A percentile compares a stretch with the other conserved stretches of the same genome.
phyloP scores from a whole-genome alignment of 441 rosid genomes.

The Mallotus repandus region DNA sequence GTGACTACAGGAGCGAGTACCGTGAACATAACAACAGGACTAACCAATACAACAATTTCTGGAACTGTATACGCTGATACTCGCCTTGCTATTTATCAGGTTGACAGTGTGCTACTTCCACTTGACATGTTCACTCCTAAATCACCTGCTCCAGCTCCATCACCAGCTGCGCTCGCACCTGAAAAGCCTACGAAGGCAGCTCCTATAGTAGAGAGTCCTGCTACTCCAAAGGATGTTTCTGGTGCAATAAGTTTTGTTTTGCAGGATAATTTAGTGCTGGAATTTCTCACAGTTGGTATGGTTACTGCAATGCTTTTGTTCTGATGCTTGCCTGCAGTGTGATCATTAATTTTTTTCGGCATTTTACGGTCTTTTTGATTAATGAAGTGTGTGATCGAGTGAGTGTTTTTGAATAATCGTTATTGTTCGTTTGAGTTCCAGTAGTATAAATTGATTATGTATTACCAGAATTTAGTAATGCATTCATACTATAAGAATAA shows the following conservation, averaged over 20 bases:
- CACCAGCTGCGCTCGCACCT: slow-evolving; percentile 17
- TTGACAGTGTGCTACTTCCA: slow-evolving; percentile 18
- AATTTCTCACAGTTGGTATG: slow-evolving; percentile 24
- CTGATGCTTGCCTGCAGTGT: neutral
- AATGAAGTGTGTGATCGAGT: neutral
- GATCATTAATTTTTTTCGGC: neutral
- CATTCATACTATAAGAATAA: too few relatives aligned
- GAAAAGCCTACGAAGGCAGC: slow-evolving; percentile 27
- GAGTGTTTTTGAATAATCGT: neutral
- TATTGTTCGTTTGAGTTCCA: too few relatives aligned
- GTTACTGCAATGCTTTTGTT: slow-evolving; percentile 14
- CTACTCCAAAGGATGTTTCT: slow-evolving; percentile 43
- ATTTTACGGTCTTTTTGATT: neutral
- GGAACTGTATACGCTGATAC: slow-evolving; percentile 19
- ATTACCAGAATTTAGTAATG: too few relatives aligned
- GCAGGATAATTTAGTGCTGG: slow-evolving; percentile 9
- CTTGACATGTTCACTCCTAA: slow-evolving; percentile 22
- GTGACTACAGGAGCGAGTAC: slow-evolving; percentile 20
- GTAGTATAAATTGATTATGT: too few relatives aligned
- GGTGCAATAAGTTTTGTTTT: slow-evolving; percentile 26
- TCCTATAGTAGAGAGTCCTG: slow-evolving; percentile 30
- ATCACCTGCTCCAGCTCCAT: slow-evolving; percentile 20
- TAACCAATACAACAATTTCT: slow-evolving; percentile 18
- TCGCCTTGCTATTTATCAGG: slow-evolving; percentile 21
- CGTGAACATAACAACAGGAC: slow-evolving; percentile 23